Percentiles rank a stretch among this genome's conserved stretches.
Evolutionary conservation across 108 stramenopile species (phyloP).

Genomic region (Conticribra weissflogii): DNA sequence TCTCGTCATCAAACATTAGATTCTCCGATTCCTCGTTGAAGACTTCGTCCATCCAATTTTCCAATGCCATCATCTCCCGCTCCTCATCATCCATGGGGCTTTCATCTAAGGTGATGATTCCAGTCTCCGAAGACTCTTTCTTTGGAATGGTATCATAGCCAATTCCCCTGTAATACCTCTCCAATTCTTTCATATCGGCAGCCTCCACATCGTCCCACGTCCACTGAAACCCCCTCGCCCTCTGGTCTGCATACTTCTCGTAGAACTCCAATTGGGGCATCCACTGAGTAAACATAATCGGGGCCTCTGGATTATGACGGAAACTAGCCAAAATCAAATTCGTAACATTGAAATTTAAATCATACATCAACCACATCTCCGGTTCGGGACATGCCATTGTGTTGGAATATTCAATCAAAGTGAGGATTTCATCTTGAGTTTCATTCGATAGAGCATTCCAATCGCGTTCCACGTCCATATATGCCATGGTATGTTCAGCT

Average conservation of each 20-base stretch:
- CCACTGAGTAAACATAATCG: constrained; percentile 83
- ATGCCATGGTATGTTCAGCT: constrained; percentile 61
- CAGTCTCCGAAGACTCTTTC: constrained; percentile 71
- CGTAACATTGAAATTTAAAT: constrained; percentile 82
- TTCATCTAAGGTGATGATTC: constrained; percentile 71
- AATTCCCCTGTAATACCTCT: constrained; percentile 77
- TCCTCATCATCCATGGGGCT: constrained; percentile 81
- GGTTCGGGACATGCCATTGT: constrained; percentile 52
- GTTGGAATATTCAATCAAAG: constrained; percentile 58
- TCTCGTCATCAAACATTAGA: constrained; percentile 84
- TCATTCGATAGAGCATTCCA: constrained; percentile 46
- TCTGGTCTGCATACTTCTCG: constrained; percentile 66
- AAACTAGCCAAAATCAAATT: constrained; percentile 82
- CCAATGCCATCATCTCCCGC: constrained; percentile 82
- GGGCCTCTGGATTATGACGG: constrained; percentile 82
- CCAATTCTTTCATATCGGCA: constrained; percentile 75
- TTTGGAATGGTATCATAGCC: constrained; percentile 80
- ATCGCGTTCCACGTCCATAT: constrained; percentile 53
- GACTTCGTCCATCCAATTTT: constrained; percentile 86
- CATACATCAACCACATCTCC: constrained; percentile 77
- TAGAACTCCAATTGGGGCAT: constrained; percentile 78
- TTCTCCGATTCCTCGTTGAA: constrained; percentile 84
- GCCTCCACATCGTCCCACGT: constrained; percentile 81
- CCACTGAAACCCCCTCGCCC: constrained; percentile 75
- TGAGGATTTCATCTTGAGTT: constrained; percentile 49